phyloP scores from a whole-genome alignment of 2,329 filamentous ascomycete species.

The Hypoxylon sp. region DNA sequence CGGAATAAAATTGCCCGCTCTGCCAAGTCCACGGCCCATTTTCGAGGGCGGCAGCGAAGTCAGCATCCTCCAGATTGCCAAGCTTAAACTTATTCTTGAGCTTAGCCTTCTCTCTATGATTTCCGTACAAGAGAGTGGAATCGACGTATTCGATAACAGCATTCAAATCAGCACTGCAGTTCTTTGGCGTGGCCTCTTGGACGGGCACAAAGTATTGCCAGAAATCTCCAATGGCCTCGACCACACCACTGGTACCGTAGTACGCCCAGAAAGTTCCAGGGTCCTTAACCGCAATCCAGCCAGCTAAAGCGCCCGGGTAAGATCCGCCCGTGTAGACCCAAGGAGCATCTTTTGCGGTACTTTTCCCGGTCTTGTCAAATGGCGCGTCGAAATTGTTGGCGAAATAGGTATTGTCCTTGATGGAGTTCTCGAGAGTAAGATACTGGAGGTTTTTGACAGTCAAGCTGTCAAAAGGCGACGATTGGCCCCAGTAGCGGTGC shows the following conservation, averaged over 20 bases:
- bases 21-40: conserved; percentile 74
- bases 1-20: conserved; percentile 63
- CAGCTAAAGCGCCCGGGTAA: conserved; percentile 69
- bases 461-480: conserved; percentile 56
- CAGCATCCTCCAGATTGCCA: conserved; percentile 61
- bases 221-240: conserved; percentile 66
- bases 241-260: conserved; percentile 69
- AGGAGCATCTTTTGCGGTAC: conserved; percentile 64
- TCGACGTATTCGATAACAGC: conserved; percentile 69
- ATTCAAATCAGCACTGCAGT: conserved; percentile 69
- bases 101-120: conserved; percentile 57
- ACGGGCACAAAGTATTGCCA: conserved; percentile 71
- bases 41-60: conserved; percentile 65
- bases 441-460: conserved; percentile 58
- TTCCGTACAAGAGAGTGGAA: conserved; percentile 59
- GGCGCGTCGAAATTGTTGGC: conserved; percentile 63
- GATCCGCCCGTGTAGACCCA: conserved; percentile 71
- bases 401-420: conserved; percentile 60
- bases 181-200: conserved; percentile 67
- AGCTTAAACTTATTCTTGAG: conserved; percentile 68
- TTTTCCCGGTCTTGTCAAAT: conserved; percentile 63
- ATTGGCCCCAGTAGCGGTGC: conserved; percentile 62
- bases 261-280: conserved; percentile 74
- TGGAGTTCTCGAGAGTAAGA: conserved; percentile 60
- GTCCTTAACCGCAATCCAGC: conserved; percentile 65